phyloP scores from a whole-genome alignment of 2,329 filamentous ascomycete species.

The Colletotrichum nymphaeae region DNA sequence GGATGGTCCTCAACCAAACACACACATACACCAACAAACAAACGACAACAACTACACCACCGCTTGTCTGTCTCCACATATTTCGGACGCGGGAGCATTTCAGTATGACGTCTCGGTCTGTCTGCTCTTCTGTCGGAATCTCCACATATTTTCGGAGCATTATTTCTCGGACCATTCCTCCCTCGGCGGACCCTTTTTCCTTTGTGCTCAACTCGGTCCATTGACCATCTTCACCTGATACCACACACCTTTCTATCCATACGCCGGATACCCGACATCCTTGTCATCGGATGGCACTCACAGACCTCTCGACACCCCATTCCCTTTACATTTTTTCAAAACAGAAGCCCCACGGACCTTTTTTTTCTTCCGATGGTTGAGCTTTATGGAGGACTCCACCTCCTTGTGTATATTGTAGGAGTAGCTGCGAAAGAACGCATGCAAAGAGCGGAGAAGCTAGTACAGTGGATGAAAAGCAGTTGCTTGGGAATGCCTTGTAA shows the following conservation, averaged over 20 bases:
- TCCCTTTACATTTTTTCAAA: conserved; percentile 34
- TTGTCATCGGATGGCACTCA: conserved; percentile 35
- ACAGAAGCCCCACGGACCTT: conserved; percentile 31
- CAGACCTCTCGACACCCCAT: conserved; percentile 30
- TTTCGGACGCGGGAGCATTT: conserved; percentile 29
- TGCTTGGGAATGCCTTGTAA: conserved; percentile 33
- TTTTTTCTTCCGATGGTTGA: not conserved
- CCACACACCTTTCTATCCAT: conserved; percentile 33
- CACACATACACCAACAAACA: not conserved
- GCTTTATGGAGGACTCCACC: conserved; percentile 32
- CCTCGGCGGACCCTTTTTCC: conserved; percentile 30
- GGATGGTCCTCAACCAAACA: not conserved
- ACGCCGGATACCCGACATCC: conserved; percentile 34
- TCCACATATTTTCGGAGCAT: conserved; percentile 25
- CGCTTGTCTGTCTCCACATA: conserved; percentile 20
- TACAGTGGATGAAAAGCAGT: conserved; percentile 33
- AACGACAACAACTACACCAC: not conserved
- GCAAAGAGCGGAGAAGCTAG: conserved; percentile 22
- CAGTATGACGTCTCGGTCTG: conserved; percentile 28
- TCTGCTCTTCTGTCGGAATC: conserved; percentile 13
- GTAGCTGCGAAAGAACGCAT: conserved; percentile 23
- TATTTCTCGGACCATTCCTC: conserved; percentile 16
- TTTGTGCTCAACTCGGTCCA: conserved; percentile 31
- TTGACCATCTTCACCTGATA: conserved; percentile 35
- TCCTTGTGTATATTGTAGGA: conserved; percentile 34